These are phyloP conservation scores for Parafenestella ontariensis DNA, from an alignment of 2,329 filamentous ascomycete species.

Conservation along the genomic window DNA sequence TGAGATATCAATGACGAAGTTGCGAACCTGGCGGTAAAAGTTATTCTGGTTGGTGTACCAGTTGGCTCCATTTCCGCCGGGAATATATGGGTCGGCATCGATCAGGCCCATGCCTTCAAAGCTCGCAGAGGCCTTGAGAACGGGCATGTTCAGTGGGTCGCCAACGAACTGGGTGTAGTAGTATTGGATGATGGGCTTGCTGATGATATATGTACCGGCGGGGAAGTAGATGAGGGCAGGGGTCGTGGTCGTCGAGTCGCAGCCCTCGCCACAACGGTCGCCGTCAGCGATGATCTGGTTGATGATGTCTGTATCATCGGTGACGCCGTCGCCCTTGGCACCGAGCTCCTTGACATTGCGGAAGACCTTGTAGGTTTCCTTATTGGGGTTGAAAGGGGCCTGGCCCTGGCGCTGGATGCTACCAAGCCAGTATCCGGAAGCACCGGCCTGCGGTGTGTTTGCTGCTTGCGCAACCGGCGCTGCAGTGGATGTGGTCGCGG, in stretches of 20 bases:
- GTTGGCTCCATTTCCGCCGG: constrained; percentile 61
- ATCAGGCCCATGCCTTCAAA: constrained; percentile 90
- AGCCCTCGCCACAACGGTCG: constrained; percentile 78
- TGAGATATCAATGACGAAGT: constrained; percentile 60
- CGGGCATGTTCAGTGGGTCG: constrained; percentile 74
- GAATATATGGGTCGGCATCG: constrained; percentile 83
- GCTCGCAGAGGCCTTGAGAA: constrained; percentile 67
- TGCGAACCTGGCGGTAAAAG: constrained; percentile 63
- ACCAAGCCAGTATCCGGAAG: constrained; percentile 71
- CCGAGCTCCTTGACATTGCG: constrained; percentile 58
- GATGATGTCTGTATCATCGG: constrained; percentile 89
- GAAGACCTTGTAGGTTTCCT: constrained; percentile 67
- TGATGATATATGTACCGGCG: constrained; percentile 83
- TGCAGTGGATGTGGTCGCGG: constrained; percentile 36
- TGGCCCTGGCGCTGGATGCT: constrained; percentile 72
- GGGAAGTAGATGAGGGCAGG: constrained; percentile 94
- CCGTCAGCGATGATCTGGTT: constrained; percentile 82
- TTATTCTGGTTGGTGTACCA: constrained; percentile 63
- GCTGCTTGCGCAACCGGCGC: constrained; percentile 37
- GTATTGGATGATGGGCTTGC: constrained; percentile 77
- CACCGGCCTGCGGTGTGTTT: constrained; percentile 28
- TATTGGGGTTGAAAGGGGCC: constrained; percentile 66
- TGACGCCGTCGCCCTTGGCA: constrained; percentile 65
- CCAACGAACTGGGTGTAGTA: constrained; percentile 96
- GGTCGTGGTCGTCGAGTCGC: constrained; percentile 81